phyloP scores from a whole-genome alignment of 2,329 filamentous ascomycete genomes.

The Conoideocrella luteorostrata region DNA sequence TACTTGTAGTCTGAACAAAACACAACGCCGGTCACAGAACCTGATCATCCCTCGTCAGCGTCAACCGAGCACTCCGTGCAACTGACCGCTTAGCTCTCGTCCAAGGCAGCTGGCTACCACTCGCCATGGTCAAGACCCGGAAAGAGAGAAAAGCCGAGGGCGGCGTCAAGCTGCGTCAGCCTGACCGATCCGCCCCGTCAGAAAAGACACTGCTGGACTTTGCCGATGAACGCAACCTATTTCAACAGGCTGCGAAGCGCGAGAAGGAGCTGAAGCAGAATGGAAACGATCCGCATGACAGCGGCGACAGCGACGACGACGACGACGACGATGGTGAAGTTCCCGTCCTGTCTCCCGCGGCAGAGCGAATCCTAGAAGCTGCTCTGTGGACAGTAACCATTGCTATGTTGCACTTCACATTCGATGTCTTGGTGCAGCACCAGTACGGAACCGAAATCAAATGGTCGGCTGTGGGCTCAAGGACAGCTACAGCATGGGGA shows the following conservation, averaged over 20 bases:
- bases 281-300: constrained; percentile 10
- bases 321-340: constrained; percentile 24
- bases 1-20: no score
- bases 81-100: no score
- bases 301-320: constrained; percentile 18
- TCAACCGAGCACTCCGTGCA: no score
- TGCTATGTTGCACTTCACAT: constrained; percentile 66
- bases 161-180: constrained; percentile 59
- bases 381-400: constrained; percentile 56
- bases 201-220: constrained; percentile 68
- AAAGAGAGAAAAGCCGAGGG: constrained; percentile 40
- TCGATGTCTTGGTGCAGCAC: constrained; percentile 72
- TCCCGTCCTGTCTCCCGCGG: constrained; percentile 32
- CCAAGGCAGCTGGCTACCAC: background rate
- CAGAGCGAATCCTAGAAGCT: constrained; percentile 49
- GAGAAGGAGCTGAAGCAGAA: constrained; percentile 24
- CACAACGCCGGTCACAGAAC: no score
- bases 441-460: constrained; percentile 66
- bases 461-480: constrained; percentile 48
- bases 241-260: constrained; percentile 40
- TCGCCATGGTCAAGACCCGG: constrained; percentile 42
- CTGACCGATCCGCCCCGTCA: constrained; percentile 55
- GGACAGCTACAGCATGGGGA: constrained; percentile 46
- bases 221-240: constrained; percentile 57
- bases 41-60: background rate